phyloP scores from a whole-genome alignment of 208 protist genomes.

The Acanthamoeba royreba region DNA sequence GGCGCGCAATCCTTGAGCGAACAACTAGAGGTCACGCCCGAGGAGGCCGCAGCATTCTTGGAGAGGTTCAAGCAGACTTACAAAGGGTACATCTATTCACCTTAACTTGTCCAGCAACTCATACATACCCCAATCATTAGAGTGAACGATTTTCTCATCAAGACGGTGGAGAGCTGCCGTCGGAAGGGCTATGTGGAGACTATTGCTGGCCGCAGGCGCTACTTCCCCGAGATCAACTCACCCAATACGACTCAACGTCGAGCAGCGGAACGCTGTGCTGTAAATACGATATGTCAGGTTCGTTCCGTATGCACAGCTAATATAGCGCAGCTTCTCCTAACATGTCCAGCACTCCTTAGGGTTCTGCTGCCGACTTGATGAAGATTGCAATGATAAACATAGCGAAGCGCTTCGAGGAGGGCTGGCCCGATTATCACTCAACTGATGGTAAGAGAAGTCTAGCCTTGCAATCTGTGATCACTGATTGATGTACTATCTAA shows the following conservation, averaged over 20 bases:
- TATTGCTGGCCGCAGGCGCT: background rate
- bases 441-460: background rate
- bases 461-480: too few species aligned
- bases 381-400: conserved; percentile 46
- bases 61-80: conserved; percentile 25
- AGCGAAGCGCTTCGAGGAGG: background rate
- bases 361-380: conserved; percentile 10
- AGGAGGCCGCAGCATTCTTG: background rate
- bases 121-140: background rate
- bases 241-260: background rate
- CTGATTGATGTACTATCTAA: too few species aligned
- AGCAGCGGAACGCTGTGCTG: conserved; percentile 7
- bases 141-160: conserved; percentile 16
- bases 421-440: background rate
- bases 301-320: background rate
- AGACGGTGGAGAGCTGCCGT: background rate
- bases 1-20: background rate
- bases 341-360: background rate
- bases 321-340: background rate
- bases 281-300: conserved; percentile 30
- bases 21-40: background rate
- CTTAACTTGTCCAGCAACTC: background rate
- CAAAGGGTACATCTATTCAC: background rate
- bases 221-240: conserved; percentile 26
- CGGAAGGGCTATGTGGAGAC: conserved; percentile 41